Evolutionary conservation across 2,329 filamentous ascomycete genomes (phyloP).

Genomic region (Lomentospora prolificans): DNA sequence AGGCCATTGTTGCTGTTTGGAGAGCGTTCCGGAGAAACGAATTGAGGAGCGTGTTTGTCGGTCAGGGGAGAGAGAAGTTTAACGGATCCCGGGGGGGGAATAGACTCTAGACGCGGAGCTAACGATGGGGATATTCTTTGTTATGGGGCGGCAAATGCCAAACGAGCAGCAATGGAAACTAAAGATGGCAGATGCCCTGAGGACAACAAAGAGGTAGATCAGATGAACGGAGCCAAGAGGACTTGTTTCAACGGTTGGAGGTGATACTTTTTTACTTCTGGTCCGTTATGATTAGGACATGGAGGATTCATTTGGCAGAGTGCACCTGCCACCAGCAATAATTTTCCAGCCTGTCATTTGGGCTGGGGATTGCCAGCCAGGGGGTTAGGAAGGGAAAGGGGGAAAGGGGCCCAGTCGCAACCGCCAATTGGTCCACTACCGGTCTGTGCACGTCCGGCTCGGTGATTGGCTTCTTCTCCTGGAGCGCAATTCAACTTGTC

Average conservation of each 20-base stretch:
- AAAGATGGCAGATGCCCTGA: neutral
- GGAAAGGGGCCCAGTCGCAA: constrained; percentile 26
- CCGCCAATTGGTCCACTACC: constrained; percentile 10
- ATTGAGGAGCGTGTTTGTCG: neutral
- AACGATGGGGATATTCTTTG: neutral
- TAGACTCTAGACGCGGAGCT: neutral
- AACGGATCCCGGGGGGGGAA: neutral
- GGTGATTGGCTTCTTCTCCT: constrained; percentile 14
- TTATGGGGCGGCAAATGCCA: neutral
- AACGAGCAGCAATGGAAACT: neutral
- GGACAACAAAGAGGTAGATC: constrained; percentile 7
- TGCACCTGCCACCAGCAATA: constrained; percentile 9
- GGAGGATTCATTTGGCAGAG: neutral
- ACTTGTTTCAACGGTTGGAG: constrained; percentile 8
- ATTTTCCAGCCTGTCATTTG: constrained; percentile 9
- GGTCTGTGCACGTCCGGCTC: constrained; percentile 9
- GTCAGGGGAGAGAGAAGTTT: neutral
- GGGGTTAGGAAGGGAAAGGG: constrained; percentile 23
- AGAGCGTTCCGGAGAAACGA: neutral
- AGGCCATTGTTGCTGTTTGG: constrained; percentile 50
- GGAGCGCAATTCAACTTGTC: neutral
- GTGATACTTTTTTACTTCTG: constrained; percentile 7
- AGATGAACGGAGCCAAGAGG: constrained; percentile 3
- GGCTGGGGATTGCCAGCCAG: constrained; percentile 5
- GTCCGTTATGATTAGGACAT: constrained; percentile 1